Evolutionary conservation across 1,284 basidiomycete species (phyloP), one percentile per base, ranked within the genome.

Genomic region (Trichosporon faecale): DNA sequence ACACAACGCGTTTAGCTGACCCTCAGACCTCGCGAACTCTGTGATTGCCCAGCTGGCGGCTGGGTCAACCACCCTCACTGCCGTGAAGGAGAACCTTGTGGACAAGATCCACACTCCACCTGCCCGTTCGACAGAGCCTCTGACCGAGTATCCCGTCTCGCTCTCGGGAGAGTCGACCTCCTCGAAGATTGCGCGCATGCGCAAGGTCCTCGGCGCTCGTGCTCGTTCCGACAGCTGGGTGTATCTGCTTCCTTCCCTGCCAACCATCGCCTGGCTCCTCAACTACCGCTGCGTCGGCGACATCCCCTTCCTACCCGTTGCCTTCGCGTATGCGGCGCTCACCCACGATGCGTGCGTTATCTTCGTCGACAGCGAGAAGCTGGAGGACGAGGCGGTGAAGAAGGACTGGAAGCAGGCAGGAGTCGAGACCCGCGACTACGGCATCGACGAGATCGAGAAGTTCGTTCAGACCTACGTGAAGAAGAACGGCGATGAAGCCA

Each of bases 281-380:
- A 96, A 96, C 79, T 85, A 94, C 66, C 89, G 95, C 65, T 93
- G 93, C 61, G 74, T 75, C 1, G 68, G 70, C 0, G 95, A 97
- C 77, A 90, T 97, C 35, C 92, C 91, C 0, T 92, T 89, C 85
- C 93, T 91, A 76, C 94, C 94, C 0, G 87, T 96, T 9, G 95
- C 95, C 84, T 91, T 91, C 66, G 88, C 91, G 0, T 96, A 95
- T 77, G 82, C 94, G 11, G 92, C 90, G 76, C 86, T 96, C 46
- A 88, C 89, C 2, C 78, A 88, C 9, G 85, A 90, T 1, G 23
- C 65, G n/a, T 80, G 78, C 67, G 74, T 74, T 4, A 52, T 83
- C 18, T 84, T 83, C 66, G 78, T 80, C 5, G 81, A 83, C 64
- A 66, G 77, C 55, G 55, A 70, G 55, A 83, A 83, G 70, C 64